Evolutionary conservation across 2,329 filamentous ascomycete genomes (phyloP).

Genomic region (Stachybotrys chartarum): DNA sequence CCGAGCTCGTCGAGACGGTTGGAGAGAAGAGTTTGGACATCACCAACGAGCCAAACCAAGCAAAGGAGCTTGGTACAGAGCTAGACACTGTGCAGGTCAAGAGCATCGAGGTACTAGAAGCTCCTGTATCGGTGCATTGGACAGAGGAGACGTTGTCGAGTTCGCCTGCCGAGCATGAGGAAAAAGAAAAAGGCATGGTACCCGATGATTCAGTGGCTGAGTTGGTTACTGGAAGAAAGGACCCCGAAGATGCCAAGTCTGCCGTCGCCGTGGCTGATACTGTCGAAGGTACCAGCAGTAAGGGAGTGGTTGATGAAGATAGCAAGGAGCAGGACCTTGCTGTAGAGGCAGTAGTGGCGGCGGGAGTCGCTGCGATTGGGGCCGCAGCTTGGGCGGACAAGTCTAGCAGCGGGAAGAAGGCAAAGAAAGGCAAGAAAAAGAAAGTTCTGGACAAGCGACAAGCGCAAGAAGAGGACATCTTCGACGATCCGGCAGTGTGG

Average conservation of each 20-base stretch:
- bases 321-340: not conserved
- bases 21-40: no score
- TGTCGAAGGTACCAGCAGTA: not conserved
- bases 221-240: not conserved
- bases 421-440: conserved; percentile 30
- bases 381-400: conserved; percentile 23
- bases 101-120: no score
- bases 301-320: not conserved
- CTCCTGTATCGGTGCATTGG: no score
- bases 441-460: conserved; percentile 32
- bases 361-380: not conserved
- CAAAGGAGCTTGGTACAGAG: no score
- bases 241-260: not conserved
- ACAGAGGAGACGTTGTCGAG: no score
- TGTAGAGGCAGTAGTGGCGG: not conserved
- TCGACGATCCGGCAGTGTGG: conserved; percentile 37
- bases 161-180: no score
- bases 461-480: conserved; percentile 32
- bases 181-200: no score
- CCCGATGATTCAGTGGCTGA: not conserved
- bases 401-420: conserved; percentile 24
- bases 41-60: no score
- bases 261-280: not conserved
- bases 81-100: no score
- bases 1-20: no score